These are phyloP conservation scores for Trametopsis cervina DNA, from an alignment of 768 basidiomycete genomes.

Conservation along the genomic window DNA sequence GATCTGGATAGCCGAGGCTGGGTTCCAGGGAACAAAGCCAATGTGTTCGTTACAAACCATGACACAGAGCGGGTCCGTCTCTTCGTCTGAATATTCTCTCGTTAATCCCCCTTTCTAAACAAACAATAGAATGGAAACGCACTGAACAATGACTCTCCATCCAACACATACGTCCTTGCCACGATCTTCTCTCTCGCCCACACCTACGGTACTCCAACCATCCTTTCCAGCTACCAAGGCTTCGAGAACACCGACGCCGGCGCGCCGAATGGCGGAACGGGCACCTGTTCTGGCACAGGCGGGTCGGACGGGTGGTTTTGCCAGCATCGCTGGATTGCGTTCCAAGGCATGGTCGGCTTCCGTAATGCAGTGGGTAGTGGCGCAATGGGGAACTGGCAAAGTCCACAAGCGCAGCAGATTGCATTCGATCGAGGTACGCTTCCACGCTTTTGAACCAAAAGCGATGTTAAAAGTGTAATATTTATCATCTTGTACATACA, in stretches of 20 bases:
- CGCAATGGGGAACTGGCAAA: conserved; percentile 48
- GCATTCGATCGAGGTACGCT: conserved; percentile 64
- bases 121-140: conserved; percentile 37
- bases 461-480: no score
- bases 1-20: conserved; percentile 50
- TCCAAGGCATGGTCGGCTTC: conserved; percentile 57
- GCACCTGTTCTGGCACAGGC: conserved; percentile 42
- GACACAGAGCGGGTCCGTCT: conserved; percentile 65
- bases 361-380: conserved; percentile 49
- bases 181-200: conserved; percentile 61
- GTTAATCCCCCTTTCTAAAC: conserved; percentile 7
- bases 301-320: conserved; percentile 60
- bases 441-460: no score
- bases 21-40: conserved; percentile 46
- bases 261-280: conserved; percentile 52
- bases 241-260: conserved; percentile 47
- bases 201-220: conserved; percentile 57
- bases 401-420: conserved; percentile 50
- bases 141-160: conserved; percentile 51
- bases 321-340: conserved; percentile 54
- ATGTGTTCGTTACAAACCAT: conserved; percentile 64
- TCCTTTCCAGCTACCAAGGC: conserved; percentile 50
- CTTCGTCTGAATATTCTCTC: no score
- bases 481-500: conserved; percentile 25
- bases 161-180: conserved; percentile 55